These are phyloP conservation scores for Knufia petricola DNA, from an alignment of 2,329 filamentous ascomycete genomes.

Conservation along the genomic window DNA sequence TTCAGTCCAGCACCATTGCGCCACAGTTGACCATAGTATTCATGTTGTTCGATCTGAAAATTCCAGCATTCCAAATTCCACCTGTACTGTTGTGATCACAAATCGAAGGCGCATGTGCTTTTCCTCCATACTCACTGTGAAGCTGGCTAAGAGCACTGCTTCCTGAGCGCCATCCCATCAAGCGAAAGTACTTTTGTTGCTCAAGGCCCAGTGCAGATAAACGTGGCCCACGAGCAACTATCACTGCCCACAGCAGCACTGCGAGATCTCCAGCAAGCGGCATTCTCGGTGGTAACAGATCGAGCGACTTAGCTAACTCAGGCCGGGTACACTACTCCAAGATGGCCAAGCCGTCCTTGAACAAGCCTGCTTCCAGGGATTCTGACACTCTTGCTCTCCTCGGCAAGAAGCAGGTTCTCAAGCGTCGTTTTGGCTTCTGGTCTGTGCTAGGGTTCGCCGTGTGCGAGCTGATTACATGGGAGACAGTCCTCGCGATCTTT, in stretches of 20 bases:
- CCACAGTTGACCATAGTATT: no score
- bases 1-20: no score
- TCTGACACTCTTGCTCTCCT: conserved; percentile 32
- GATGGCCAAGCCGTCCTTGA: conserved; percentile 1
- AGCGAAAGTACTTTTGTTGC: no score
- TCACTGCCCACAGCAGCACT: background rate
- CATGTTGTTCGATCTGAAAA: no score
- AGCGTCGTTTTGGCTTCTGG: conserved; percentile 35
- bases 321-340: background rate
- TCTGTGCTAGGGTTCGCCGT: conserved; percentile 38
- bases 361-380: conserved; percentile 22
- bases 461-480: conserved; percentile 38
- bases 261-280: background rate
- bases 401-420: conserved; percentile 38
- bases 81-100: no score
- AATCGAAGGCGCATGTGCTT: no score
- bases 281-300: background rate
- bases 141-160: no score
- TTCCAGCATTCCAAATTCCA: no score
- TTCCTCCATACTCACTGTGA: no score
- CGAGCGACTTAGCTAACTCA: background rate
- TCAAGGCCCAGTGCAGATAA: no score
- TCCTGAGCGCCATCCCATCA: no score
- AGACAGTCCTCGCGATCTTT: conserved; percentile 38
- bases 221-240: background rate